A percentile compares a stretch with the other conserved stretches of the same genome.
Conservation (phyloP, 2,329 filamentous ascomycete genomes). For the Microcera coccophila region DNA sequence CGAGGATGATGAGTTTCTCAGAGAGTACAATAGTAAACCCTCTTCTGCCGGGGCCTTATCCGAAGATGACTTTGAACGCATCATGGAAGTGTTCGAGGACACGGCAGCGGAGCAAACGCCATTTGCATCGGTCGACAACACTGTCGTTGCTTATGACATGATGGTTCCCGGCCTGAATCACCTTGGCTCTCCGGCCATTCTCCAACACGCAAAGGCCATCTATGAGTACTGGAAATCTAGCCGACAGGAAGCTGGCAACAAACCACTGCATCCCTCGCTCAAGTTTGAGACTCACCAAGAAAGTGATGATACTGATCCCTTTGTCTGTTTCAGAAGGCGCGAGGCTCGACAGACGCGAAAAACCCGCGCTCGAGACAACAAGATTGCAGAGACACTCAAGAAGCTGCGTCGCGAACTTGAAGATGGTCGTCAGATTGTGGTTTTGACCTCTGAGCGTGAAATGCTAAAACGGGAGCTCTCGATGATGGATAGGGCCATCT, state of each 20-base stretch:
- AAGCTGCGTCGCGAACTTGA: constrained; percentile 87
- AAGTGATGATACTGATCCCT: constrained; percentile 92
- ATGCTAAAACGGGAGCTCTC: constrained; percentile 73
- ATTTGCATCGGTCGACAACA: constrained; percentile 84
- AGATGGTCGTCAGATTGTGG: constrained; percentile 76
- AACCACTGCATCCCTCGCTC: constrained; percentile 69
- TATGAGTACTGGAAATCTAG: constrained; percentile 86
- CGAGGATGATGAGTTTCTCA: constrained; percentile 83
- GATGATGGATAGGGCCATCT: constrained; percentile 69
- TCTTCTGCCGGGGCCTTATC: constrained; percentile 63
- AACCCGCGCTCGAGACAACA: constrained; percentile 87
- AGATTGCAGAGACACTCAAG: constrained; percentile 91
- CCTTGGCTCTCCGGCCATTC: constrained; percentile 46
- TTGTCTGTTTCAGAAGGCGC: constrained; percentile 94
- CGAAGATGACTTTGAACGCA: constrained; percentile 87
- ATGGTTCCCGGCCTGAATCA: constrained; percentile 66
- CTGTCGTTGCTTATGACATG: constrained; percentile 71
- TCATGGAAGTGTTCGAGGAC: constrained; percentile 94
- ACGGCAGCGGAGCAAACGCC: constrained; percentile 79
- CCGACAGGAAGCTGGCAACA: constrained; percentile 64
- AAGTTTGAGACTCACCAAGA: constrained; percentile 95
- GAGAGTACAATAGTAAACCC: constrained; percentile 75
- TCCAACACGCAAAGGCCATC: constrained; percentile 66
- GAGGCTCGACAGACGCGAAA: constrained; percentile 94
- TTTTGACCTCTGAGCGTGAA: constrained; percentile 76